Evolutionary conservation across 176 grass and related monocot genomes (phyloP).

Genomic region (Panicum miliaceum): DNA sequence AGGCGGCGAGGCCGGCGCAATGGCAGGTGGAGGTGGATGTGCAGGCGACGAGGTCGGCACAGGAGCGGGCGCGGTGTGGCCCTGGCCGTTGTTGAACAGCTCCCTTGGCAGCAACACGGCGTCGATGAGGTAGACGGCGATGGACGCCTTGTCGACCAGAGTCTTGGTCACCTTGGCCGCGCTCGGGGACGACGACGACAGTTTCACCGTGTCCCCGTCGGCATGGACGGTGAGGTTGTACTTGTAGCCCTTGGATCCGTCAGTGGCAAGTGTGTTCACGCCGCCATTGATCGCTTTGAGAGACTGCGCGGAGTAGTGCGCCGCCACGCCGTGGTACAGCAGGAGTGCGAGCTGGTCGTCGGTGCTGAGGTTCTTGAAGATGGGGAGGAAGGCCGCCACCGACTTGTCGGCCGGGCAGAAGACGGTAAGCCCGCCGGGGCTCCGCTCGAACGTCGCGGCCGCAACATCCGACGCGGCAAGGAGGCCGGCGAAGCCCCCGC

Average conservation of each 20-base stretch:
- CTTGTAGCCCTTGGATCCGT: slow-evolving; percentile 29
- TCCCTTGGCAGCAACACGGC: slow-evolving; percentile 36
- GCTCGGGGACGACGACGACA: background rate
- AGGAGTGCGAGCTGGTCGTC: slow-evolving; percentile 35
- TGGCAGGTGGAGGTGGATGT: background rate
- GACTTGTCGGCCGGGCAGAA: slow-evolving; percentile 64
- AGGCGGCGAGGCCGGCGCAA: background rate
- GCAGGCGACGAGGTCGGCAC: background rate
- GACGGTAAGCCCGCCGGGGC: slow-evolving; percentile 47
- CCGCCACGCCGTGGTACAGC: slow-evolving; percentile 63
- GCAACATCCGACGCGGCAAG: slow-evolving; percentile 38
- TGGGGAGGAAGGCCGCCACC: slow-evolving; percentile 50
- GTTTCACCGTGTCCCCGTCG: slow-evolving; percentile 16
- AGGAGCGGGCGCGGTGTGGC: background rate
- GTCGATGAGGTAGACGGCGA: slow-evolving; percentile 50
- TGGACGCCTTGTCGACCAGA: slow-evolving; percentile 3
- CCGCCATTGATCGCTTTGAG: slow-evolving; percentile 54
- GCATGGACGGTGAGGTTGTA: slow-evolving; percentile 40
- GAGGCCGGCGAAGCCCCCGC: slow-evolving; percentile 56
- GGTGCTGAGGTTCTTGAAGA: slow-evolving; percentile 55
- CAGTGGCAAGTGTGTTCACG: slow-evolving; percentile 54
- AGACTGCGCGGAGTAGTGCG: slow-evolving; percentile 53
- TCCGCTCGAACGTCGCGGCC: slow-evolving; percentile 27
- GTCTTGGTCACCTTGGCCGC: slow-evolving; percentile 29
- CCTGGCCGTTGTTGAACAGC: slow-evolving; percentile 22